Base-by-base conservation (phyloP, 352 stramenopile genomes). In the Phytophthora sansomeana region DNA sequence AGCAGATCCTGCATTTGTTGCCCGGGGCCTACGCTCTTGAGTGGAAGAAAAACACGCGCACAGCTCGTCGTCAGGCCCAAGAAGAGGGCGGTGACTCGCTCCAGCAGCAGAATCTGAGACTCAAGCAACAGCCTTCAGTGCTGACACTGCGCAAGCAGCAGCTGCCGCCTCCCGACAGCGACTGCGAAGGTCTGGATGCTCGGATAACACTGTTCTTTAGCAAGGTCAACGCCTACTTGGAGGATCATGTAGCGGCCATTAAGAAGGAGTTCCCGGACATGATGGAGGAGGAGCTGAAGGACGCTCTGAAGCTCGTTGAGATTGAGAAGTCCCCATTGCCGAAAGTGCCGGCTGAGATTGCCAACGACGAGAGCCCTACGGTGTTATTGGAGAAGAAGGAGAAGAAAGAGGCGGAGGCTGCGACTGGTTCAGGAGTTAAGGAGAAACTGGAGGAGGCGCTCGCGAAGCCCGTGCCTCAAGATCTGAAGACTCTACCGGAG, bases 401-500 rank as follows among this genome's bases (percentile, higher is more conserved):
- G 17, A 32, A 28, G 11, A 63, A 68, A 4, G 59, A 69, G 21
- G n/a, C 16, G 9, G 33, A 49, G 2, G 42, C 14, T 8, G 17
- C 39, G 32, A 41, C 55, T 56, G 21, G 13, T 16, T 36, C 13
- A 0, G 33, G 72, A 17, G 16, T 8, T 5, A 64, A 80, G 10
- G 64, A 72, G 36, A 77, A 90, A 36, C 43, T 87, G 50, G 53
- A 67, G 19, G 56, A 75, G 10, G 82, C 64, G 24, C 70, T 95
- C 4, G 80, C 72, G 1, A 87, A 83, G 52, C 87, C 87, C 2
- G 73, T 95, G 30, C 87, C 86, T 0, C 65, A 77, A 29, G 80
- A 93, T 35, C 66, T 95, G 16, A 72, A 91, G 65, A 78, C 72
- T n/a, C 59, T 95, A 5, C 86, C 86, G 6, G 67, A 71, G n/a